These are phyloP conservation scores for Trichoderma guizhouense DNA, from an alignment of 2,329 filamentous ascomycete species.

Conservation along the genomic window DNA sequence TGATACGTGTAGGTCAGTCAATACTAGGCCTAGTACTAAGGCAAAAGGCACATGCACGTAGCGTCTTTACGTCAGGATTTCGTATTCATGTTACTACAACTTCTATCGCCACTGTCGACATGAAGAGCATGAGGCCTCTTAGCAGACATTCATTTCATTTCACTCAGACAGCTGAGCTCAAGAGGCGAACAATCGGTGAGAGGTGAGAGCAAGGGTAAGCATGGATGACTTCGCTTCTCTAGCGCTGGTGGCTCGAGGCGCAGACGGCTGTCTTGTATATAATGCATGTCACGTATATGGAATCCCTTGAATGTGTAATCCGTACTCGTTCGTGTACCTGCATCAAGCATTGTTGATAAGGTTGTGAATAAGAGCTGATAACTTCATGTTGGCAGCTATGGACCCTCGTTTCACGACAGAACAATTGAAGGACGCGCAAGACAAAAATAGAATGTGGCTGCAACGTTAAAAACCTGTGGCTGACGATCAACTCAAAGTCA, in stretches of 20 bases:
- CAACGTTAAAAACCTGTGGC: background rate
- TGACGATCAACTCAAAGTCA: background rate
- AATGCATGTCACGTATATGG: background rate
- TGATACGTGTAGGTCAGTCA: no score
- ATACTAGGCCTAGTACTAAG: no score
- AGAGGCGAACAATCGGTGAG: background rate
- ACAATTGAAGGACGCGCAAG: background rate
- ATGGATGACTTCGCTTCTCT: background rate
- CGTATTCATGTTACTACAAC: background rate
- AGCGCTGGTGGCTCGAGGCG: background rate
- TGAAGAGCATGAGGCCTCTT: background rate
- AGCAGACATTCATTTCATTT: background rate
- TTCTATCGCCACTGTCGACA: background rate
- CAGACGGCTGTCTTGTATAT: background rate
- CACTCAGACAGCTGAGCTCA: background rate
- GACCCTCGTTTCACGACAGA: background rate
- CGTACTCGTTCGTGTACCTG: background rate
- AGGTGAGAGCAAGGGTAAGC: background rate
- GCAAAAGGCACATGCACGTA: background rate
- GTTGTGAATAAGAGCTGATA: background rate
- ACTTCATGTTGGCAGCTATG: background rate
- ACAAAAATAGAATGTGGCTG: slow-evolving; percentile 12
- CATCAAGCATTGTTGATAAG: background rate
- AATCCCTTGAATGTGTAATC: background rate
- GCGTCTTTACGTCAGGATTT: slow-evolving; percentile 3